Conservation (phyloP, 208 protist species). For the Crithidia brevicula region DNA sequence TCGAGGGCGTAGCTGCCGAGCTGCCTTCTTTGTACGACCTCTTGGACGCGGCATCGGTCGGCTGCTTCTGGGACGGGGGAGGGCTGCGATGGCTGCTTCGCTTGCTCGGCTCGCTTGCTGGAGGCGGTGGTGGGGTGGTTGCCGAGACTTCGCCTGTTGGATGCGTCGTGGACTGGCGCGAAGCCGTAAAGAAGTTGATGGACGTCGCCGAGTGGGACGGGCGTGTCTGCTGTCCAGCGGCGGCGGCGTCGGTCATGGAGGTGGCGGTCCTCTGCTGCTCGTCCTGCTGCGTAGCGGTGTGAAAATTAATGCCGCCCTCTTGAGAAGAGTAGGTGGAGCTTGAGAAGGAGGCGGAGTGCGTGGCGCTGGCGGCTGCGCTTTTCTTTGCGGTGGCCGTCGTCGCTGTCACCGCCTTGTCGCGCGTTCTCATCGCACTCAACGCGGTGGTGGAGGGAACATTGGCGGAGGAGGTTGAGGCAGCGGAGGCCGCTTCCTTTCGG, state of each 20-base stretch:
- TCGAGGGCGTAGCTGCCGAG: no score
- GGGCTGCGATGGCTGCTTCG: background rate
- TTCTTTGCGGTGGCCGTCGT: background rate
- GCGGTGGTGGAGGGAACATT: constrained; percentile 8
- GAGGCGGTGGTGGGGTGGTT: constrained; percentile 4
- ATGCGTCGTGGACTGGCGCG: background rate
- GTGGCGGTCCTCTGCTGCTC: background rate
- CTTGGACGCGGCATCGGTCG: background rate
- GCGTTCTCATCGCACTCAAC: constrained; percentile 6
- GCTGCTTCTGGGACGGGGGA: background rate
- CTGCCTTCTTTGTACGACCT: no score
- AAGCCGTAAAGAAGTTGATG: constrained; percentile 7
- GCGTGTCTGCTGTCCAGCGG: background rate
- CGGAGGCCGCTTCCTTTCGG: background rate
- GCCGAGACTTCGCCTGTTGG: background rate
- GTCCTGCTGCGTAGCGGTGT: constrained; percentile 1
- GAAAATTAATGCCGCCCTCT: constrained; percentile 5
- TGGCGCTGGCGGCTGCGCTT: background rate
- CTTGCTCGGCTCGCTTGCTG: background rate
- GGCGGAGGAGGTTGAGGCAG: background rate
- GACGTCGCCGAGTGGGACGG: constrained; percentile 6
- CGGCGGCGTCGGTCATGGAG: background rate
- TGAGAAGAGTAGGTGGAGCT: constrained; percentile 8
- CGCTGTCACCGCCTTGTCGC: background rate
- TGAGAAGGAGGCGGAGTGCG: constrained; percentile 5